Base-by-base conservation (phyloP, 257 asterid species). In the Ilex asprella region DNA sequence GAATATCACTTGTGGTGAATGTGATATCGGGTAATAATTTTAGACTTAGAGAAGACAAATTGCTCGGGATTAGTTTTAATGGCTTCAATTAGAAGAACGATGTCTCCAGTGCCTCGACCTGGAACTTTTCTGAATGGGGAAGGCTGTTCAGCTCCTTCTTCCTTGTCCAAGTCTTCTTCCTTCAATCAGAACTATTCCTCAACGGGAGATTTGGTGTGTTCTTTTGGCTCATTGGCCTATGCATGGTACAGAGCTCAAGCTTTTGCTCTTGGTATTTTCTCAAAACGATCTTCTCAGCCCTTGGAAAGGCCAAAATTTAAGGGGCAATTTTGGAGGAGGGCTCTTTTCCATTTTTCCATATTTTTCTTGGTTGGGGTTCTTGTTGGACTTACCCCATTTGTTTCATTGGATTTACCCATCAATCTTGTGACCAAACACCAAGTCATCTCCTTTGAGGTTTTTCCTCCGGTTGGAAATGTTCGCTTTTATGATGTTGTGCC, bases 71-170 rank as follows among this genome's bases (percentile, higher is more conserved):
- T 46, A 35, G 55, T 43, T 51, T 43, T 75, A 32, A 89, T 89
- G 95, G 91, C 95, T 58, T 89, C 88, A 14, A 78, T 86, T 58
- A 76, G 96, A 73, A 75, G 96, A 70, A 73, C 89, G 31, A 39
- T 82, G 62, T 82, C 89, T 29, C 92, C 88, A 3, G 82, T 82
- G 65, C 82, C 87, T 66, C 79, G 87, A 15, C 81, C 80, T 0
- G 84, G 89, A 55, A 58, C 67, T 52, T 6, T 77, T 60, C 31
- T 72, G 72, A 79, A 76, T 52, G 88, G 84, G 12, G 93, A 86
- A 71, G 88, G 84, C 10, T 71, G 68, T 51, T 75, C 83, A 49
- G 78, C 75, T 16, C 78, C 95, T 11, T 82, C 95, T 39, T 85
- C 94, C 11, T 63, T 84, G 70, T 82, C 93, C 29, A 86, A 84